phyloP scores from a whole-genome alignment of 495 filamentous ascomycete species.

The Cudoniella acicularis region DNA sequence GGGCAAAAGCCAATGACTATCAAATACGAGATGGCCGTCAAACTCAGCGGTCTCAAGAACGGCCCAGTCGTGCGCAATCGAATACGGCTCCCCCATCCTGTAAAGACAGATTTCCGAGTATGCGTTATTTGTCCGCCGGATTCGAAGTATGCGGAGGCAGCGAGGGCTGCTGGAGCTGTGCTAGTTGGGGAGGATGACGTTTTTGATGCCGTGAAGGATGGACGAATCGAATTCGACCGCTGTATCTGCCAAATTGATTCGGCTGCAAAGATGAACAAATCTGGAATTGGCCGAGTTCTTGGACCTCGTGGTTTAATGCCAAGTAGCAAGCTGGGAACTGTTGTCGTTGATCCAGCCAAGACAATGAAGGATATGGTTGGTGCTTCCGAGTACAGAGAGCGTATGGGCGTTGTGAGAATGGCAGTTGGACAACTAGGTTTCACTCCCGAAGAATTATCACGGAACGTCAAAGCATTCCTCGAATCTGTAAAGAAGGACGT shows the following conservation, averaged over 20 bases:
- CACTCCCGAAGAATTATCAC: constrained; percentile 77
- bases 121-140: constrained; percentile 83
- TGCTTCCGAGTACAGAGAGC: constrained; percentile 81
- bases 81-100: constrained; percentile 82
- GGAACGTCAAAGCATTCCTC: constrained; percentile 80
- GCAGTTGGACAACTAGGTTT: constrained; percentile 89
- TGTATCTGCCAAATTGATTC: constrained; percentile 82
- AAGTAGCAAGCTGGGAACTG: constrained; percentile 76
- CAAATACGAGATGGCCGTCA: constrained; percentile 88
- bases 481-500: constrained; percentile 75
- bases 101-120: constrained; percentile 79
- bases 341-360: constrained; percentile 70
- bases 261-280: constrained; percentile 67
- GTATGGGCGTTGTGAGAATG: constrained; percentile 77
- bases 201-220: constrained; percentile 73
- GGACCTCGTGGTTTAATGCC: constrained; percentile 93
- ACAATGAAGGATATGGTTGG: constrained; percentile 76
- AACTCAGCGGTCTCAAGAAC: constrained; percentile 73
- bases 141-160: constrained; percentile 63
- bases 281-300: constrained; percentile 71
- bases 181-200: constrained; percentile 81
- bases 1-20: constrained; percentile 63
- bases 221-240: constrained; percentile 79
- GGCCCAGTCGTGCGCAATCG: constrained; percentile 82
- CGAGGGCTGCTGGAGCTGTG: constrained; percentile 68